Conservation (phyloP, 1,284 basidiomycete species). For the Athelia psychrophila region DNA sequence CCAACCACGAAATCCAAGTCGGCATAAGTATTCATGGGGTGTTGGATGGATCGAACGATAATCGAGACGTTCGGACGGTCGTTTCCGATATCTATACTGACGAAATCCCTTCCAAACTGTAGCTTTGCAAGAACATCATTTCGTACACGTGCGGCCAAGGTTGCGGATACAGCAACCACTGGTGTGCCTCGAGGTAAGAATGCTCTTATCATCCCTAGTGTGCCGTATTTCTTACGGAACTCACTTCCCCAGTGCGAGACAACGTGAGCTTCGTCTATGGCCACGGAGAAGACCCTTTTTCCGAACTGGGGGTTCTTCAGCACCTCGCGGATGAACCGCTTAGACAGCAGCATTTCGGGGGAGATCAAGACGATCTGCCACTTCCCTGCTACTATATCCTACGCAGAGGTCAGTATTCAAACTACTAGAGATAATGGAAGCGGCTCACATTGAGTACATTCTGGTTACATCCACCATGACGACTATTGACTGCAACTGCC, state of each 20-base stretch:
- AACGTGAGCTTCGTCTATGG: conserved; percentile 38
- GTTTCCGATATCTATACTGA: conserved; percentile 30
- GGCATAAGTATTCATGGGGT: conserved; percentile 29
- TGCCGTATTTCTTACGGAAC: conserved; percentile 37
- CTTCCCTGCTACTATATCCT: conserved; percentile 27
- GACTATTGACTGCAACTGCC: conserved; percentile 14
- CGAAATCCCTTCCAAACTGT: conserved; percentile 17
- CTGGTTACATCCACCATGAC: conserved; percentile 11
- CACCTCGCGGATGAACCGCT: conserved; percentile 27
- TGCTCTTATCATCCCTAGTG: conserved; percentile 30
- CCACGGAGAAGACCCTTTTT: conserved; percentile 22
- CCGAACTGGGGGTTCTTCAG: conserved; percentile 27
- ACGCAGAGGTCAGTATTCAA: neutral
- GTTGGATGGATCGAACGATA: conserved; percentile 32
- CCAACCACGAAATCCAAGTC: conserved; percentile 37
- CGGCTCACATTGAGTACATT: conserved; percentile 9
- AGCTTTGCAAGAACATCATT: conserved; percentile 30
- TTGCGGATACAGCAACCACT: conserved; percentile 36
- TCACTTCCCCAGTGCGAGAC: conserved; percentile 37
- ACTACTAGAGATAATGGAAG: neutral
- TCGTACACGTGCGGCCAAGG: conserved; percentile 28
- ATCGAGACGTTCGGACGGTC: conserved; percentile 36
- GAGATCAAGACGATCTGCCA: conserved; percentile 35
- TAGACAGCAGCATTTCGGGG: conserved; percentile 35
- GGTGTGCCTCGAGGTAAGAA: conserved; percentile 30